A percentile compares a stretch with the other conserved stretches of the same genome.
Conservation (phyloP, 768 basidiomycete species). For the Podaxis sp. region DNA sequence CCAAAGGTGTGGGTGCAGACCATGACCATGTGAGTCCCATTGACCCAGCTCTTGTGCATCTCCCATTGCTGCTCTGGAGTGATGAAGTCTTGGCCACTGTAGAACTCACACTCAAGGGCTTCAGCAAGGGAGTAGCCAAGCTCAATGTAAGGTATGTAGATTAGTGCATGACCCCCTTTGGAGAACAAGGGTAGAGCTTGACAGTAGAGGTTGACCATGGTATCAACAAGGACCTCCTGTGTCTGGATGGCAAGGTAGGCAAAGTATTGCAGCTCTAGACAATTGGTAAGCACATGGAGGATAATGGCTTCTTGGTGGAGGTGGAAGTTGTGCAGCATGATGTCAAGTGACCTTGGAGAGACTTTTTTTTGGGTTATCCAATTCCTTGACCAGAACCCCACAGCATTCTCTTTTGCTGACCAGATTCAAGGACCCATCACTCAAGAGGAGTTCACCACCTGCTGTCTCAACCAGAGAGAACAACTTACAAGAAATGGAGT, state of each 20-base stretch:
- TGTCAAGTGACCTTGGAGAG: neutral
- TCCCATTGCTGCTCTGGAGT: neutral
- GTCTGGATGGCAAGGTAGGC: neutral
- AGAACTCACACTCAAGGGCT: neutral
- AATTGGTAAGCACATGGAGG: slow-evolving; percentile 3
- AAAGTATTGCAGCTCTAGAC: slow-evolving; percentile 20
- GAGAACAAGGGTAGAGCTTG: neutral
- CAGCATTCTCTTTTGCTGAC: too few relatives aligned
- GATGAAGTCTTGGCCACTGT: neutral
- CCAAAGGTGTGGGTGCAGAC: neutral
- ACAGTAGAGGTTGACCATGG: neutral
- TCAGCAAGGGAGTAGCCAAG: neutral
- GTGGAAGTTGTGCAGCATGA: slow-evolving; percentile 9
- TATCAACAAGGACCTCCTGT: neutral
- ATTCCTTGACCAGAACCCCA: too few relatives aligned
- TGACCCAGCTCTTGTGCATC: neutral
- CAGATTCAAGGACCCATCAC: too few relatives aligned
- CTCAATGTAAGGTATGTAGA: neutral
- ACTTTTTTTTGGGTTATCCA: too few relatives aligned
- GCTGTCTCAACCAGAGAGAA: too few relatives aligned
- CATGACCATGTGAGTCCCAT: neutral
- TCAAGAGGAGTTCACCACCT: too few relatives aligned
- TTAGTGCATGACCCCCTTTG: neutral
- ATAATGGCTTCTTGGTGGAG: neutral
- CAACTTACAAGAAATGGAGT: too few relatives aligned